Evolutionary conservation across 352 stramenopile species (phyloP).

Genomic region (Plasmopara muralis): DNA sequence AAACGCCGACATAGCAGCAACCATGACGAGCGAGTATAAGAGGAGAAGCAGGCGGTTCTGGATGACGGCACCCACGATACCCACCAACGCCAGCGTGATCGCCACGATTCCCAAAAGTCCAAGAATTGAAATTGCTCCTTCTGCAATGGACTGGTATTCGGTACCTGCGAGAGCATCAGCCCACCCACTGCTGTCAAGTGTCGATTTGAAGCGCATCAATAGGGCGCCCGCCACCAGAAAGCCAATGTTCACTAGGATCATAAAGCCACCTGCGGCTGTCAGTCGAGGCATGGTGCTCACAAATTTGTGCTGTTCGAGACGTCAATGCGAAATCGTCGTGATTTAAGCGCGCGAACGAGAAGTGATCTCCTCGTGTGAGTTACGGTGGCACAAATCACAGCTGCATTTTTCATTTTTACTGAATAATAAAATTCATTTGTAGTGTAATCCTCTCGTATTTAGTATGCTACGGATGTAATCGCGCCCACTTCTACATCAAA

Average conservation of each 20-base stretch:
- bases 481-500: too few species aligned
- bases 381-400: constrained; percentile 9
- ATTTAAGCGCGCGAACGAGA: constrained; percentile 11
- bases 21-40: constrained; percentile 68
- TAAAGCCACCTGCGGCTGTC: constrained; percentile 41
- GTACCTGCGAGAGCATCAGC: constrained; percentile 65
- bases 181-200: constrained; percentile 60
- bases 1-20: constrained; percentile 64
- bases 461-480: too few species aligned
- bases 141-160: constrained; percentile 50
- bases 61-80: constrained; percentile 57
- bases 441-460: too few species aligned
- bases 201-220: constrained; percentile 55
- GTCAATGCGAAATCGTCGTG: not conserved
- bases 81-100: constrained; percentile 55
- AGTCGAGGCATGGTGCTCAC: constrained; percentile 21
- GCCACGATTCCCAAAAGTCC: constrained; percentile 44
- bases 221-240: constrained; percentile 60
- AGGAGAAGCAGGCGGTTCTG: constrained; percentile 64
- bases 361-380: constrained; percentile 14
- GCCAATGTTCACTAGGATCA: constrained; percentile 71
- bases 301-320: not conserved
- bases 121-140: constrained; percentile 39
- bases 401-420: constrained; percentile 7
- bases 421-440: too few species aligned